These are phyloP conservation scores for Apiospora malaysiana DNA, from an alignment of 2,329 filamentous ascomycete species.

Conservation along the genomic window DNA sequence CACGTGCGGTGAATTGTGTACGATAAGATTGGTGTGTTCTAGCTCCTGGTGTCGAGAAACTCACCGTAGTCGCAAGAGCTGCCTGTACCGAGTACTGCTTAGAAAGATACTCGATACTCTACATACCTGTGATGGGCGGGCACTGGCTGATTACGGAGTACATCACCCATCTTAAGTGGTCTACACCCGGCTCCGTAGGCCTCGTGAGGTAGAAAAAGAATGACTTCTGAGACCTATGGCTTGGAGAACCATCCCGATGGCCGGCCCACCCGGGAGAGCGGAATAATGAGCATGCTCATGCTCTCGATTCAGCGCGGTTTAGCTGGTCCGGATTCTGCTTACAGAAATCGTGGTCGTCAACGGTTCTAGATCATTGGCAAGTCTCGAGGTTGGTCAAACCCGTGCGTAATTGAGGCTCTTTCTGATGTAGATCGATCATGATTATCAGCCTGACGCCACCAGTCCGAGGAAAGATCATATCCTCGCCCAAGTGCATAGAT, in stretches of 20 bases:
- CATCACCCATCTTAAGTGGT: background rate
- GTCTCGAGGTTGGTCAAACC: background rate
- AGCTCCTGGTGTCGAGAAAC: slow-evolving; percentile 1
- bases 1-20: slow-evolving; percentile 8
- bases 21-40: background rate
- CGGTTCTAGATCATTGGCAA: background rate
- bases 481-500: background rate
- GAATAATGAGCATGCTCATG: background rate
- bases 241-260: background rate
- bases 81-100: background rate
- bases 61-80: background rate
- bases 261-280: slow-evolving; percentile 6
- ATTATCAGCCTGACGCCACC: background rate
- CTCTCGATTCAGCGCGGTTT: background rate
- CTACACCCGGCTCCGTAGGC: background rate
- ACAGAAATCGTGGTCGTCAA: background rate
- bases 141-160: background rate
- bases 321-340: background rate
- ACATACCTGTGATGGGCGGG: background rate
- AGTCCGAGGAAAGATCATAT: background rate
- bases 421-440: background rate
- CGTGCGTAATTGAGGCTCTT: background rate
- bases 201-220: slow-evolving; percentile 4
- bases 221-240: slow-evolving; percentile 15
- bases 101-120: background rate